Evolutionary conservation across 208 protist genomes (phyloP).

Genomic region (Leishmania martiniquensis): DNA sequence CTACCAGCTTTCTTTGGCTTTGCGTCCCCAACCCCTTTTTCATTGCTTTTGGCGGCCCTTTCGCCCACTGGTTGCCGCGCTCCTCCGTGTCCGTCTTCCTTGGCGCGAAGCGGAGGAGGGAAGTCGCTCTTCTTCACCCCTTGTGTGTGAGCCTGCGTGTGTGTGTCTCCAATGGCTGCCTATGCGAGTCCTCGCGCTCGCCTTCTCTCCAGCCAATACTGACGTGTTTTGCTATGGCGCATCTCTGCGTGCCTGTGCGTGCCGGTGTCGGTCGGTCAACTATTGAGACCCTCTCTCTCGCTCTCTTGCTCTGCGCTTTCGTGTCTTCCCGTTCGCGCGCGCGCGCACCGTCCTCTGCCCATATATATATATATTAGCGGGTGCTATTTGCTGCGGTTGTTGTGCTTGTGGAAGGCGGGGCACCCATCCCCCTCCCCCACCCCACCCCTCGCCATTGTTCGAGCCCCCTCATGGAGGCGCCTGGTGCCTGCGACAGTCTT

Average conservation of each 20-base stretch:
- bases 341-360: too few species aligned
- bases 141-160: slow-evolving; percentile 1
- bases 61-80: too few species aligned
- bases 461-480: too few species aligned
- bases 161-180: neutral
- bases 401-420: too few species aligned
- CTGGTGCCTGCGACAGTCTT: too few species aligned
- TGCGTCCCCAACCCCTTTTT: too few species aligned
- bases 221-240: neutral
- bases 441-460: too few species aligned
- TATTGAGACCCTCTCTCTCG: neutral
- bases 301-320: neutral
- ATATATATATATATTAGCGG: too few species aligned
- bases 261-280: neutral
- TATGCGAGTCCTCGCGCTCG: neutral
- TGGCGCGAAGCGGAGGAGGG: too few species aligned
- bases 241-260: neutral
- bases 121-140: neutral
- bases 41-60: too few species aligned
- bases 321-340: neutral
- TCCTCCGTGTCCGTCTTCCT: neutral
- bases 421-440: too few species aligned
- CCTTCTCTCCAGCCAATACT: neutral
- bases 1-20: too few species aligned
- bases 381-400: neutral